Evolutionary conservation across 148 eudicot genomes (phyloP), one percentile per base, ranked within the genome.

Genomic region (Cornus suecica): DNA sequence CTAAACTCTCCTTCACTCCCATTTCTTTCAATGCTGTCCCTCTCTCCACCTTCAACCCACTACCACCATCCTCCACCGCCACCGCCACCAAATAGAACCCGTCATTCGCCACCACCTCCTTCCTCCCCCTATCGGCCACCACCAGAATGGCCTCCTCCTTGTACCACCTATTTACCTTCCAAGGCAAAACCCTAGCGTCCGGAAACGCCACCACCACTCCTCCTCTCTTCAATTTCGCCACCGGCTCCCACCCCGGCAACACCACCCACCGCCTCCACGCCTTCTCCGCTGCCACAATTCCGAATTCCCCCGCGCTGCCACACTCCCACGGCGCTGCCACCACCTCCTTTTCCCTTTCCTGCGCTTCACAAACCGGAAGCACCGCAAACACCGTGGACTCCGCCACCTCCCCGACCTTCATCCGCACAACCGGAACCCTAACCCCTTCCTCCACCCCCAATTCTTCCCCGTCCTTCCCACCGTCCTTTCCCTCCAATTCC

Each of bases 201-300:
- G 80, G 37, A 70, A 90, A 94, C 14, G 75, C 71, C 73, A 94
- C 94, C 27, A 74, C 99, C 65, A 94, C 89, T 22, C 97, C 99
- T 0, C 92, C 96, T 0, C 74, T 75, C 41, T 76, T 88, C 74
- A 94, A 63, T 48, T 80, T 89, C 13, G 78, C 86, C 13, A 92
- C 69, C 0, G 99, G 99, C 13, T 34, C 67, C 99, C 99, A 94
- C 65, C 86, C 91, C 0, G 99, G 99, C 65, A 94, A 68, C 78
- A 90, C 99, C 80, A 94, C 91, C 99, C 99, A 94, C 74, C 79
- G 75, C 51, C 76, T 83, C 99, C 99, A 94, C 41, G 70, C 86
- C 74, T 87, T 92, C 37, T 92, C 92, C 0, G 94, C 77, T 73
- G 32, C 84, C 71, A 94, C 88, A 22, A 90, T 65, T 0, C 97